Conservation (phyloP, 192 early-diverging fungal genomes). For the Linnemannia exigua region DNA sequence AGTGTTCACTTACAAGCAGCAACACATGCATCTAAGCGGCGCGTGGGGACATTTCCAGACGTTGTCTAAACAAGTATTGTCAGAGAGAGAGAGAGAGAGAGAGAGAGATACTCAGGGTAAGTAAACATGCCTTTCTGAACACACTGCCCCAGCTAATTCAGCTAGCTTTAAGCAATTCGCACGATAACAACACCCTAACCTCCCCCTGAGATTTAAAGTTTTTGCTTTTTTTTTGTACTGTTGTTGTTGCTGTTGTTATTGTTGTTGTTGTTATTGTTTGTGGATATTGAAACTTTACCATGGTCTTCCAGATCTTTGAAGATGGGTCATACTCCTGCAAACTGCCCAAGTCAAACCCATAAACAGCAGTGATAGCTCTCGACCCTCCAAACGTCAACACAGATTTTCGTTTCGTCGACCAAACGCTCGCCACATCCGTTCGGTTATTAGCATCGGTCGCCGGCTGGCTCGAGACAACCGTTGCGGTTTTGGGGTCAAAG, state of each 20-base stretch:
- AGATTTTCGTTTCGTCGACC: slow-evolving; percentile 27
- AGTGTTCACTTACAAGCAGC: slow-evolving; percentile 26
- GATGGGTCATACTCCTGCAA: slow-evolving; percentile 29
- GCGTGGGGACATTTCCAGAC: slow-evolving; percentile 21
- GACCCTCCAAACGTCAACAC: slow-evolving; percentile 46
- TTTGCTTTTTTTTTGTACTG: no score
- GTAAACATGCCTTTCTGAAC: no score
- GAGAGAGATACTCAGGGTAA: no score
- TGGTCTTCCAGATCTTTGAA: slow-evolving; percentile 9
- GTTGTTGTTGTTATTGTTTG: not conserved
- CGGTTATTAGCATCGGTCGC: slow-evolving; percentile 7
- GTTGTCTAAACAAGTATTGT: slow-evolving; percentile 12
- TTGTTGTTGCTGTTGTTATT: not conserved
- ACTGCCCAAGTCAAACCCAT: slow-evolving; percentile 15
- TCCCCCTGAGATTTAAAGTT: no score
- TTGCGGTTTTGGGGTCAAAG: slow-evolving; percentile 14
- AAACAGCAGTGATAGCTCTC: not conserved
- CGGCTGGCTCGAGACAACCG: not conserved
- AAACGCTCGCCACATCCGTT: slow-evolving; percentile 26
- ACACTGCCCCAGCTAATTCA: no score
- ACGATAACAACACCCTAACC: no score
- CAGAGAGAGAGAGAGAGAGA: no score
- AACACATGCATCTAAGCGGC: slow-evolving; percentile 25
- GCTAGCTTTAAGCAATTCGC: no score
- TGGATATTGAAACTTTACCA: slow-evolving; percentile 3